Percentiles rank a stretch among this genome's conserved stretches.
These are phyloP conservation scores for Mortierella sp. DNA, from an alignment of 371 early-diverging fungal species.

Conservation along the genomic window DNA sequence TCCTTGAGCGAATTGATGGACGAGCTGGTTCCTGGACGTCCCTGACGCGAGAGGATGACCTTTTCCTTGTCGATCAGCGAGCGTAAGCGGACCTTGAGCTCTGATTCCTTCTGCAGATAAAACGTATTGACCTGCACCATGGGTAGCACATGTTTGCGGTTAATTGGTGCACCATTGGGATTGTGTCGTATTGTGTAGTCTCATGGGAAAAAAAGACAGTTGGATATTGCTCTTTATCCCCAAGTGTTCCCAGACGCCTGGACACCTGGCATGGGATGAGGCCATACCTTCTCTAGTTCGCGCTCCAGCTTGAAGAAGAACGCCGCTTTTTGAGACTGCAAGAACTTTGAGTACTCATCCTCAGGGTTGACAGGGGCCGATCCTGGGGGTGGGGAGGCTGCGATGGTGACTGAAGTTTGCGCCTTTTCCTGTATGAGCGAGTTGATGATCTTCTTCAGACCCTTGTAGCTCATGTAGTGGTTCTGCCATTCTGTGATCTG, in stretches of 20 bases:
- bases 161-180: no score
- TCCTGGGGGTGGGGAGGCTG: slow-evolving; percentile 58
- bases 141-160: no score
- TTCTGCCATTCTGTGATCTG: slow-evolving; percentile 91
- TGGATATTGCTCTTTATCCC: no score
- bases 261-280: no score
- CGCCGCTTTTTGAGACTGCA: slow-evolving; percentile 80
- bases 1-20: slow-evolving; percentile 79
- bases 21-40: slow-evolving; percentile 68
- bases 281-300: slow-evolving; percentile 86
- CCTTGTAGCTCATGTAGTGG: slow-evolving; percentile 95
- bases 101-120: slow-evolving; percentile 83
- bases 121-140: slow-evolving; percentile 89
- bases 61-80: slow-evolving; percentile 85
- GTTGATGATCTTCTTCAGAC: slow-evolving; percentile 94
- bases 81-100: slow-evolving; percentile 80
- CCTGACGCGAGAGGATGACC: slow-evolving; percentile 66
- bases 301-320: slow-evolving; percentile 87
- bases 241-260: no score
- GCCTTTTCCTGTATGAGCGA: slow-evolving; percentile 62
- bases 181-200: no score
- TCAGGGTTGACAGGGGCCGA: slow-evolving; percentile 35
- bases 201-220: no score
- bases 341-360: slow-evolving; percentile 63
- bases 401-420: slow-evolving; percentile 51